These are phyloP conservation scores for Maudiozyma pseudohumilis DNA, from an alignment of 805 yeast species.

Conservation along the genomic window DNA sequence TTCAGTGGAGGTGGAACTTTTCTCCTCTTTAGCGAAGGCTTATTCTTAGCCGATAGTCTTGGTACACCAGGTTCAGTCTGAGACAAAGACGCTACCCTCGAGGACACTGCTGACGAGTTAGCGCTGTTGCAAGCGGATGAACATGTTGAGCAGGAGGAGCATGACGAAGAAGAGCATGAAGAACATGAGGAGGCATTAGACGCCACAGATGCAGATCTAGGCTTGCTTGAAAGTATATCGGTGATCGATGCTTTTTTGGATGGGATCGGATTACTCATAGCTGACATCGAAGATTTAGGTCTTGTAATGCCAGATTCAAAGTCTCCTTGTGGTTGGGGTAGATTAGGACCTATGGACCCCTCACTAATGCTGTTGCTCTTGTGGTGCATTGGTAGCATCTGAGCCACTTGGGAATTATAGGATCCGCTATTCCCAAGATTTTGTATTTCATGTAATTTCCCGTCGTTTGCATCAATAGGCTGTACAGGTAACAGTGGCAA, in stretches of 20 bases:
- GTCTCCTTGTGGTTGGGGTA: not conserved
- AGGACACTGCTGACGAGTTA: conserved; percentile 2
- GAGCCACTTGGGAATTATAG: not conserved
- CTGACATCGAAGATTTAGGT: not conserved
- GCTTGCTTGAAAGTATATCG: not conserved
- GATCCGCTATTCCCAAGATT: not conserved
- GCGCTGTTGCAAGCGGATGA: not conserved
- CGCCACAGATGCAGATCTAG: not conserved
- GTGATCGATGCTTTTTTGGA: conserved; percentile 1
- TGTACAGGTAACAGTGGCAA: too few species aligned
- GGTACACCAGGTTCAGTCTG: not conserved
- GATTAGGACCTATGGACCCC: too few species aligned
- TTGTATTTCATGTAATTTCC: not conserved
- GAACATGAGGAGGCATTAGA: not conserved
- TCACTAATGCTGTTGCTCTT: too few species aligned
- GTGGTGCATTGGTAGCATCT: not conserved
- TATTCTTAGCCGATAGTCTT: not conserved
- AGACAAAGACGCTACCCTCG: not conserved
- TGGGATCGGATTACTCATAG: not conserved
- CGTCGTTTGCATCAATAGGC: not conserved
- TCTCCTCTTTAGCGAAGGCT: conserved; percentile 20
- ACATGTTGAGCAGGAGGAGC: not conserved
- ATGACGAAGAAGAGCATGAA: conserved; percentile 1
- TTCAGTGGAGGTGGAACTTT: conserved; percentile 22
- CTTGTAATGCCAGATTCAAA: not conserved